phyloP scores from a whole-genome alignment of 1,284 basidiomycete genomes.

The Paramarasmius palmivorus region DNA sequence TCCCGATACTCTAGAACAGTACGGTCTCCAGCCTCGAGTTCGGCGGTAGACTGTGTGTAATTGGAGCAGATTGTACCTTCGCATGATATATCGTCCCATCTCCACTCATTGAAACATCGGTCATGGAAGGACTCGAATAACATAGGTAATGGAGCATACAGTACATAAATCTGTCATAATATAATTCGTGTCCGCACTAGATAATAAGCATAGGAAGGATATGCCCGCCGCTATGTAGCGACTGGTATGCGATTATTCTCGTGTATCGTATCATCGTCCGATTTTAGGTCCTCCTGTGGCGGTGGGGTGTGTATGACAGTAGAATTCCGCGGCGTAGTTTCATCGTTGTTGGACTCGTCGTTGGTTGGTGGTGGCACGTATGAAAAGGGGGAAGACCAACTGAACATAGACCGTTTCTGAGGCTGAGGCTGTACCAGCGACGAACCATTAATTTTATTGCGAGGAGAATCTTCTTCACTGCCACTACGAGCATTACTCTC shows the following conservation, averaged over 20 bases:
- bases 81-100: neutral
- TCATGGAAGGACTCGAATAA: neutral
- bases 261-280: constrained; percentile 30
- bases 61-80: neutral
- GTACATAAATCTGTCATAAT: constrained; percentile 14
- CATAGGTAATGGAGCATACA: neutral
- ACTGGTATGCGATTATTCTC: constrained; percentile 15
- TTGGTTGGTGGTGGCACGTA: constrained; percentile 40
- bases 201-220: constrained; percentile 9
- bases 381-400: constrained; percentile 41
- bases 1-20: constrained; percentile 59
- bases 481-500: constrained; percentile 45
- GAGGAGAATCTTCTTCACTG: constrained; percentile 22
- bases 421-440: constrained; percentile 23
- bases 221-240: constrained; percentile 19
- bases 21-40: constrained; percentile 49
- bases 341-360: constrained; percentile 34
- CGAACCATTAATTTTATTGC: constrained; percentile 2
- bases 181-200: constrained; percentile 14
- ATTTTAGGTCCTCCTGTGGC: constrained; percentile 27
- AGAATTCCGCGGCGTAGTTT: constrained; percentile 51
- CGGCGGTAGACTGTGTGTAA: neutral
- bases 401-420: constrained; percentile 18
- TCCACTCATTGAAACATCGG: neutral
- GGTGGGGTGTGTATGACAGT: constrained; percentile 34